Percentiles rank a stretch among this genome's conserved stretches.
These are phyloP conservation scores for Bryopsis sp. DNA, from an alignment of 139 green algal species.

Conservation along the genomic window DNA sequence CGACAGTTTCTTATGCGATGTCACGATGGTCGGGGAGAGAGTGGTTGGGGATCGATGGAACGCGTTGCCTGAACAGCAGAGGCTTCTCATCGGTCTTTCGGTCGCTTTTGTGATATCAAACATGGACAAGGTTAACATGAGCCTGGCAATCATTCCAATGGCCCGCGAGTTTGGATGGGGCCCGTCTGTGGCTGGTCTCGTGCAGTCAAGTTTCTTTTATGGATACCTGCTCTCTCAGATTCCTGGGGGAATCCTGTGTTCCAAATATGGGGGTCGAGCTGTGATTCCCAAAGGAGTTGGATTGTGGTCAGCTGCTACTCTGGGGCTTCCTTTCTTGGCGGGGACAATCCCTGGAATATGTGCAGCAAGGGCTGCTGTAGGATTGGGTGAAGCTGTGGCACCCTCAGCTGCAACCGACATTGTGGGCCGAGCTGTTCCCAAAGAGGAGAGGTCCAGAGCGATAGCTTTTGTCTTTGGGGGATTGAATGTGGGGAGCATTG, in stretches of 20 bases:
- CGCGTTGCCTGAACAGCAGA: conserved; percentile 51
- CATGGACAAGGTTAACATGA: conserved; percentile 86
- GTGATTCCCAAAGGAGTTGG: conserved; percentile 54
- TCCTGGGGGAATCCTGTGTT: conserved; percentile 57
- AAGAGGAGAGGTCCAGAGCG: conserved; percentile 50
- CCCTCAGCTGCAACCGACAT: conserved; percentile 66
- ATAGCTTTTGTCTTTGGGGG: conserved; percentile 68
- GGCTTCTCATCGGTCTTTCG: conserved; percentile 49
- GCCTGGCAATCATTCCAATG: conserved; percentile 85
- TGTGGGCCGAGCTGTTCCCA: conserved; percentile 45
- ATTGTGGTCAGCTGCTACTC: conserved; percentile 53
- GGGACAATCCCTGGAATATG: conserved; percentile 38
- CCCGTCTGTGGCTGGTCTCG: conserved; percentile 47
- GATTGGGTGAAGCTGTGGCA: conserved; percentile 71
- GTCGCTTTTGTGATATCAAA: conserved; percentile 91
- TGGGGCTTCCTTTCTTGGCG: conserved; percentile 43
- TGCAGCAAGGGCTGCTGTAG: conserved; percentile 48
- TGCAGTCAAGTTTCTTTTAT: conserved; percentile 83
- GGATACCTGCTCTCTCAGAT: conserved; percentile 65
- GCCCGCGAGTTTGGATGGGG: conserved; percentile 66
- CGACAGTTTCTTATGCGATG: neutral
- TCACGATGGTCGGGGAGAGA: neutral
- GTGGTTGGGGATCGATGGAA: conserved; percentile 37
- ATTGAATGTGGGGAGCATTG: conserved; percentile 66
- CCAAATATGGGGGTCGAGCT: conserved; percentile 33